Evolutionary conservation across 768 basidiomycete species (phyloP), one percentile per base, ranked within the genome.

Genomic region (Wakefieldia striispora): DNA sequence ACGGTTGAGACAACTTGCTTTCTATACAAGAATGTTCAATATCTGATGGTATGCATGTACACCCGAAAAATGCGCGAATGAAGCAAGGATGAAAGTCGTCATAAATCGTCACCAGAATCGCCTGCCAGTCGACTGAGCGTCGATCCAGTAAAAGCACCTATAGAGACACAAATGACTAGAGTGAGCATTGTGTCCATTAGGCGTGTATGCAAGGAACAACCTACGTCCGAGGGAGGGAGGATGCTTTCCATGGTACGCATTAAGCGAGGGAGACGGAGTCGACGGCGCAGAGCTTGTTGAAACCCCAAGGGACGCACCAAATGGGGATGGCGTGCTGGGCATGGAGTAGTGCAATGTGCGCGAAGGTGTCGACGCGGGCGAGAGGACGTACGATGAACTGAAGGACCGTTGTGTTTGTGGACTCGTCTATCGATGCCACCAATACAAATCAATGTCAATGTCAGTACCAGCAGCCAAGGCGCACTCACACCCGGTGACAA

Each of bases 231-330:
- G 61, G 4, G 63, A 60, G 26, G 61, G 51, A 16, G 63, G 59
- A 46, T 75, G 73, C 45, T 61, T 67, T 24, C 73, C 73, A 13
- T 71, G 58, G 43, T 73, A 74, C 4, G 72, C 68, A 8, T 70
- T 67, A 11, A 73, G 63, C n/a, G 72, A 71, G 4, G 72, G 70
- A 0, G 69, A 64, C 6, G 72, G 68, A 2, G 73, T 72, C 26
- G 65, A 61, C 41, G 71, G 58, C 34, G 58, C 50, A 43, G 69
- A 51, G 54, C 49, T 34, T 4, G 67, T 53, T 1, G 66, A 63
- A 2, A 64, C 64, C 4, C 61, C 67, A 6, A 69, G 61, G 40
- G 72, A 75, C 53, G 43, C 43, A 45, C 70, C 51, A 51, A 72
- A 56, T 0, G 73, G 69, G n/a, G 74, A 70, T 0, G 73, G 65